Percentiles rank a stretch among this genome's conserved stretches.
Conservation (phyloP, 2,329 filamentous ascomycete genomes). For the Dendryphion nanum region DNA sequence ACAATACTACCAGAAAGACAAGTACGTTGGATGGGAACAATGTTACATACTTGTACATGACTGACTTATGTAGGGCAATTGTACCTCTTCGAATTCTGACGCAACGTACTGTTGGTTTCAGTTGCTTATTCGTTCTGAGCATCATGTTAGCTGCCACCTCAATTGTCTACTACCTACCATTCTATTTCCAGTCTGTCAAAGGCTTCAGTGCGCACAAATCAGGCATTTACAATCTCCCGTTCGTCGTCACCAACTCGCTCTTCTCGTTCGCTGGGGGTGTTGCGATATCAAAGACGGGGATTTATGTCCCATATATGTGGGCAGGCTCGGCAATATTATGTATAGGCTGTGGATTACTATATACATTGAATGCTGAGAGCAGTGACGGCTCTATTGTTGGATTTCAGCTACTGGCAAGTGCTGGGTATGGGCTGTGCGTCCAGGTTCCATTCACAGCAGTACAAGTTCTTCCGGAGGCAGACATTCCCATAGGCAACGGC, state of each 20-base stretch:
- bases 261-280: conserved; percentile 13
- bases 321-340: no score
- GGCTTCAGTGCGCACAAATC: background rate
- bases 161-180: no score
- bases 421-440: conserved; percentile 35
- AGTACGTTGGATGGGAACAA: no score
- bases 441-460: conserved; percentile 35
- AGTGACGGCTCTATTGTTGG: no score
- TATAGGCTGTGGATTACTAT: no score
- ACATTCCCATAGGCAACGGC: conserved; percentile 49
- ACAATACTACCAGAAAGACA: conserved; percentile 45
- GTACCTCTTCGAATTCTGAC: conserved; percentile 47
- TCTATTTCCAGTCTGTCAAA: no score
- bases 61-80: no score
- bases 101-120: conserved; percentile 46
- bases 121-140: conserved; percentile 40
- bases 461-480: conserved; percentile 40
- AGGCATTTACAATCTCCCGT: conserved; percentile 3
- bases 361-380: no score
- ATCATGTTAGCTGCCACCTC: conserved; percentile 46
- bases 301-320: no score
- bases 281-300: conserved; percentile 25
- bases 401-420: no score
- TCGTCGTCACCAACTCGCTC: conserved; percentile 10
- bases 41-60: no score